Percentiles rank a stretch among this genome's conserved stretches.
These are phyloP conservation scores for Verruconis gallopava DNA, from an alignment of 2,329 filamentous ascomycete species.

Conservation along the genomic window DNA sequence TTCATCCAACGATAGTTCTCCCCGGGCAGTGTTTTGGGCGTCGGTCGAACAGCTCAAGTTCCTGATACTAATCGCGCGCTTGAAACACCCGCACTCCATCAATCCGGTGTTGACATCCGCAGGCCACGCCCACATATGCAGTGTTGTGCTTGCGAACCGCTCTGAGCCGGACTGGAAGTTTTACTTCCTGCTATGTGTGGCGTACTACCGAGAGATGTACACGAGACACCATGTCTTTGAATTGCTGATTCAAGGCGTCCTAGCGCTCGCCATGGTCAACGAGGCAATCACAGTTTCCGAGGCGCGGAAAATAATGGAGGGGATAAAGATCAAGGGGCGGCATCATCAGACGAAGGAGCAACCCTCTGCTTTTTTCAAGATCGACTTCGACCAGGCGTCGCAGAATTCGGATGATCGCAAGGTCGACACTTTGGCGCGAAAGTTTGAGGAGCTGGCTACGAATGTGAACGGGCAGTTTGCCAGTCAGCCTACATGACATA, in stretches of 20 bases:
- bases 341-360: background rate
- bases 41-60: background rate
- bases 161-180: background rate
- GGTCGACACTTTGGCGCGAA: background rate
- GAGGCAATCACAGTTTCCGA: background rate
- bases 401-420: background rate
- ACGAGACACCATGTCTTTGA: background rate
- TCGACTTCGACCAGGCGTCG: background rate
- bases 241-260: background rate
- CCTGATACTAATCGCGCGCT: background rate
- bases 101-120: background rate
- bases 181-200: background rate
- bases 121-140: background rate
- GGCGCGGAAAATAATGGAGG: background rate
- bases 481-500: no score
- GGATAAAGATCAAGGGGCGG: background rate
- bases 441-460: background rate
- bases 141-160: background rate
- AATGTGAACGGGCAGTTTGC: no score
- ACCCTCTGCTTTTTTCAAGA: background rate
- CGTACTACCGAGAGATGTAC: background rate
- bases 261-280: background rate
- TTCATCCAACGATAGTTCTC: background rate
- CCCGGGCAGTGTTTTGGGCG: background rate
- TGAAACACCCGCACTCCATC: background rate